Percentiles rank a stretch among this genome's conserved stretches.
Conservation (phyloP, 192 early-diverging fungal species). For the Backusella australiensis region DNA sequence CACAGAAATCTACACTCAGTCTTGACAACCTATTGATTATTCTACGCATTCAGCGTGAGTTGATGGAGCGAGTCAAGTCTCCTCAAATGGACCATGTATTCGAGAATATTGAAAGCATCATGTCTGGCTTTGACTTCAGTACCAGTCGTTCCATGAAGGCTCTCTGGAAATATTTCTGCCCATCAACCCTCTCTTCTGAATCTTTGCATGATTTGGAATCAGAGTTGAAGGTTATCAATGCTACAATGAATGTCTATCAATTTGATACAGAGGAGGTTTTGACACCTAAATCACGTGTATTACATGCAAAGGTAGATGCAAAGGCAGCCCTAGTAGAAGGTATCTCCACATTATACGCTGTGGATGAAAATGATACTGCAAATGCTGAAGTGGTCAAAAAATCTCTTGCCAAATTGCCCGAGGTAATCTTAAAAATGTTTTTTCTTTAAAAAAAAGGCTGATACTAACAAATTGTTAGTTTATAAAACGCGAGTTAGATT, state of each 20-base stretch:
- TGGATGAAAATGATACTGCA: slow-evolving; percentile 53
- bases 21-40: slow-evolving; percentile 56
- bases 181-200: slow-evolving; percentile 43
- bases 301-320: slow-evolving; percentile 37
- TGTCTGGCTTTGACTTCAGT: slow-evolving; percentile 31
- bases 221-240: slow-evolving; percentile 32
- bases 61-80: neutral
- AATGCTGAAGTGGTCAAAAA: slow-evolving; percentile 38
- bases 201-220: slow-evolving; percentile 43
- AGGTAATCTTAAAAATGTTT: slow-evolving; percentile 23
- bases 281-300: slow-evolving; percentile 13
- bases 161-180: slow-evolving; percentile 54
- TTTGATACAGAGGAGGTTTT: slow-evolving; percentile 16
- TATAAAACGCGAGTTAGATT: neutral
- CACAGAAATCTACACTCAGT: slow-evolving; percentile 38
- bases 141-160: slow-evolving; percentile 51
- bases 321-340: slow-evolving; percentile 67
- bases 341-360: slow-evolving; percentile 64
- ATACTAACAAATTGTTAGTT: slow-evolving; percentile 3
- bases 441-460: neutral
- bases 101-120: slow-evolving; percentile 10
- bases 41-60: slow-evolving; percentile 39
- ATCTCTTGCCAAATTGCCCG: slow-evolving; percentile 51
- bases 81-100: neutral
- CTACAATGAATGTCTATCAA: slow-evolving; percentile 15